Base-by-base conservation (phyloP, 176 grass and related monocot genomes). In the Stipa capillata region DNA sequence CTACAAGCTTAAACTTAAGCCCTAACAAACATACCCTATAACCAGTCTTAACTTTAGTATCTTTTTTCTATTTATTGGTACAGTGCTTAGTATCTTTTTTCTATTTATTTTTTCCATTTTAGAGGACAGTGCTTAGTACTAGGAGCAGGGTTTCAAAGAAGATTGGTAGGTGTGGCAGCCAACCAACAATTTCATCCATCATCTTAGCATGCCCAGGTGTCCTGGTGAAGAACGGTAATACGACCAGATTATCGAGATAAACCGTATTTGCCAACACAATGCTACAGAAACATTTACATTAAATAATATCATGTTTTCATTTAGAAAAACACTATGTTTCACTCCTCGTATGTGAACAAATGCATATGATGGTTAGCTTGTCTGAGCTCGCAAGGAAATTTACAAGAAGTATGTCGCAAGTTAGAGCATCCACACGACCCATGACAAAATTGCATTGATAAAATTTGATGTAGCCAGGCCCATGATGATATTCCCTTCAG, bases 201-300 rank as follows among this genome's bases (percentile, higher is more conserved):
- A 40, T 65, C 55, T 55, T 43, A 21, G 17, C 8, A 40, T 51
- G 65, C 2, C 8, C 54, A n/a, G n/a, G n/a, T 27, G n/a, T n/a
- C 14, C 2, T 20, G 31, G 62, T 32, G 25, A 61, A 77, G 20
- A 61, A 25, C 53, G n/a, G 34, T 10, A 41, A 9, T 21, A n/a
- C 0, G 3, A 57, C 31, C 31, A 49, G 14, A 5, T 72, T 60
- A 25, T 15, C 8, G 4, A 65, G 8, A 79, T 7, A 59, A 69
- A 65, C 25, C 43, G 16, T 8, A 68, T 75, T 24, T 80, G 59
- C 41, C 27, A 75, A 69, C 69, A 60, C 8, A 51, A 45, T 34
- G 59, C 42, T 74, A 69, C 76, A 75, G 27, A 76, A 84, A 36
- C n/a, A 20, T 13, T 79, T 57, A 58, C 68, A 80, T 68, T 58